Evolutionary conservation across 257 asterid species (phyloP).

Genomic region (Capsicum rhomboideum): DNA sequence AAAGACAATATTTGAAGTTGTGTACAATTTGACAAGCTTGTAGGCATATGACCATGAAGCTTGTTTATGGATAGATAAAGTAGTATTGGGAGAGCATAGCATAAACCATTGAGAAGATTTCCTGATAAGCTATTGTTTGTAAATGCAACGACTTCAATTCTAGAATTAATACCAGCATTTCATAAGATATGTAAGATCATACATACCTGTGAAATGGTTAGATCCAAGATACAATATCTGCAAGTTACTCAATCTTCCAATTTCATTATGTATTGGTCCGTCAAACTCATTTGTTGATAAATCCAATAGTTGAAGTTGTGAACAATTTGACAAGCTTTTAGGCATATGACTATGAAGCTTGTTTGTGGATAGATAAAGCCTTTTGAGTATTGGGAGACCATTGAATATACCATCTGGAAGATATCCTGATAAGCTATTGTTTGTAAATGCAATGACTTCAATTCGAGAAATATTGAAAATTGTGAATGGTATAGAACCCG

Average conservation of each 20-base stretch:
- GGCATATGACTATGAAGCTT: neutral
- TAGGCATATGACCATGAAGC: too few relatives aligned
- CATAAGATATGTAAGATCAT: neutral
- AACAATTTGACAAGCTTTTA: neutral
- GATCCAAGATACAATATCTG: neutral
- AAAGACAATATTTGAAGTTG: too few relatives aligned
- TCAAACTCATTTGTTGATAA: neutral
- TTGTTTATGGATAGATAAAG: too few relatives aligned
- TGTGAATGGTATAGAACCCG: neutral
- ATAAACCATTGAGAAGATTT: too few relatives aligned
- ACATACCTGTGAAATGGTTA: neutral
- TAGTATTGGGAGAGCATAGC: too few relatives aligned
- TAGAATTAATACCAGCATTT: neutral
- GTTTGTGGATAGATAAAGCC: neutral
- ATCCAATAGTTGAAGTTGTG: neutral
- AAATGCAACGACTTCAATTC: too few relatives aligned
- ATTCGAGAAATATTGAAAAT: neutral
- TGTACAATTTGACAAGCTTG: too few relatives aligned
- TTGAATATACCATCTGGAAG: neutral
- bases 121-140: too few relatives aligned
- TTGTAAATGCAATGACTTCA: neutral
- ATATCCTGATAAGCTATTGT: neutral
- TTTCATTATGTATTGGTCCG: neutral
- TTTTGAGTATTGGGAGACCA: neutral
- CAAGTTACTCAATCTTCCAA: neutral